phyloP scores from a whole-genome alignment of 192 early-diverging fungal genomes.

The Podila verticillata region DNA sequence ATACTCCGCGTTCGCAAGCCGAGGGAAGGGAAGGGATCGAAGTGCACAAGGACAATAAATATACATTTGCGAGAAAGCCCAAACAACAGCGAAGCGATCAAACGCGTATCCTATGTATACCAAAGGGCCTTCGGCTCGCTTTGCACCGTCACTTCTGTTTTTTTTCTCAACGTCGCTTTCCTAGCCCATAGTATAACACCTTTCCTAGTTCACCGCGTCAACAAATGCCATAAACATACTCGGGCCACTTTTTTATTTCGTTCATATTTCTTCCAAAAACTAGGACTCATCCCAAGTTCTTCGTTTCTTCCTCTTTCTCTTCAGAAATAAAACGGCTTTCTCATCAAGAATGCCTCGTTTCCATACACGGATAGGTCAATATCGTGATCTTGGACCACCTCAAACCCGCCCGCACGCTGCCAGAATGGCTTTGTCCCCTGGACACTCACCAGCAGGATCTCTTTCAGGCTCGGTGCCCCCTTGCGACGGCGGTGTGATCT shows the following conservation, averaged over 20 bases:
- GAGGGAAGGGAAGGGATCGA: background rate
- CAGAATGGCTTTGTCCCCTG: constrained; percentile 40
- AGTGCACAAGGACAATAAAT: background rate
- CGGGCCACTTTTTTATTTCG: no score
- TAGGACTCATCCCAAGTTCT: no score
- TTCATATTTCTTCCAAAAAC: no score
- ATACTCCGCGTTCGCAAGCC: no score
- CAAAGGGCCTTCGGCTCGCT: background rate
- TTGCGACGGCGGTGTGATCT: background rate
- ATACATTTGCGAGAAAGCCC: background rate
- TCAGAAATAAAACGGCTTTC: constrained; percentile 13
- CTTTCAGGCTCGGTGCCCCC: constrained; percentile 41
- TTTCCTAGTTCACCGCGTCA: background rate
- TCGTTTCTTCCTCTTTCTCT: no score
- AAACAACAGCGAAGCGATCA: no score
- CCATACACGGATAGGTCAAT: constrained; percentile 36
- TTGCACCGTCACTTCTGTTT: background rate
- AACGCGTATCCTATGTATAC: background rate
- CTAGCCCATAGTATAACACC: background rate
- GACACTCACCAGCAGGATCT: constrained; percentile 40
- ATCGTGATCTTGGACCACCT: constrained; percentile 32
- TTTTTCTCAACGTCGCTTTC: background rate
- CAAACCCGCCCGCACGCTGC: constrained; percentile 25
- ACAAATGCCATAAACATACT: background rate
- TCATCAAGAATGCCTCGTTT: constrained; percentile 27